Evolutionary conservation across 2,329 filamentous ascomycete species (phyloP).

Genomic region (Moelleriella libera): DNA sequence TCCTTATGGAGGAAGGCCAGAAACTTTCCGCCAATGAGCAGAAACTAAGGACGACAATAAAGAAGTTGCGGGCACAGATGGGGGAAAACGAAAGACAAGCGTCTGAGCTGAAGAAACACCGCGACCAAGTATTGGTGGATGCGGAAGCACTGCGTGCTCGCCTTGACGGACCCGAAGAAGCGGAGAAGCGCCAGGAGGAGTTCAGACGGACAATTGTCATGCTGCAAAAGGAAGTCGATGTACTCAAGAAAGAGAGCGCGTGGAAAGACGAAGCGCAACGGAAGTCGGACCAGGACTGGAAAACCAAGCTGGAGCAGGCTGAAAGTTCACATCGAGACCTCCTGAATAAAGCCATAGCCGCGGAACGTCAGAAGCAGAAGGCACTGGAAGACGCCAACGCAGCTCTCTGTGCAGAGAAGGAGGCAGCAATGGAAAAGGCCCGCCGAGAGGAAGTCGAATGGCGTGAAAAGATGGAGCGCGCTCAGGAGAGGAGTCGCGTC

Average conservation of each 20-base stretch:
- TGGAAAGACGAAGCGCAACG: constrained; percentile 50
- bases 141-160: constrained; percentile 29
- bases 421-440: constrained; percentile 55
- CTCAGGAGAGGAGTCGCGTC: constrained; percentile 53
- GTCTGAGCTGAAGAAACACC: constrained; percentile 41
- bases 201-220: constrained; percentile 39
- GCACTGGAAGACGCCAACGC: constrained; percentile 42
- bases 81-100: constrained; percentile 51
- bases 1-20: constrained; percentile 85
- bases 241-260: constrained; percentile 34
- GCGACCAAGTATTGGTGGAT: constrained; percentile 44
- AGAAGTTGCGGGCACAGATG: constrained; percentile 58
- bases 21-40: constrained; percentile 77
- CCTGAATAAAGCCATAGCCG: constrained; percentile 52
- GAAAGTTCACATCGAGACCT: constrained; percentile 52
- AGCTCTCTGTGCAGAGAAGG: constrained; percentile 67
- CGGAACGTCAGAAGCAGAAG: constrained; percentile 42
- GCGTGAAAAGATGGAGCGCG: constrained; percentile 57
- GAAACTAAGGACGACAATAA: constrained; percentile 69
- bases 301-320: constrained; percentile 49
- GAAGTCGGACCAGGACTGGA: constrained; percentile 56
- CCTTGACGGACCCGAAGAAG: constrained; percentile 33
- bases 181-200: constrained; percentile 38
- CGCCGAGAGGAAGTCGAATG: constrained; percentile 57
- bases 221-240: constrained; percentile 22